Conservation (phyloP, 768 basidiomycete species). For the Collybia sp. region DNA sequence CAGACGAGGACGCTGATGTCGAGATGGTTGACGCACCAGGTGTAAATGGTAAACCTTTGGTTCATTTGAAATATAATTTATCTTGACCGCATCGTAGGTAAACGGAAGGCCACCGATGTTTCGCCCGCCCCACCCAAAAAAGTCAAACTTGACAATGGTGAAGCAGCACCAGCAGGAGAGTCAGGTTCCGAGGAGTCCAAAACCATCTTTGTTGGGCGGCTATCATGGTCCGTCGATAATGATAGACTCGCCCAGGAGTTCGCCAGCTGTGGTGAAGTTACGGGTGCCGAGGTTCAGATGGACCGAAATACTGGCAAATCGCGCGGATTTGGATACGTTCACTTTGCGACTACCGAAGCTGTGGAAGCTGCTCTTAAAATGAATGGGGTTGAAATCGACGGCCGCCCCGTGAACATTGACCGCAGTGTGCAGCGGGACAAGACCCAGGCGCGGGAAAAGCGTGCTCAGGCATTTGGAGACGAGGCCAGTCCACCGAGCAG, state of each 20-base stretch:
- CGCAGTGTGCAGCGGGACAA: constrained; percentile 63
- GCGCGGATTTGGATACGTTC: constrained; percentile 82
- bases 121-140: constrained; percentile 69
- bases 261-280: constrained; percentile 81
- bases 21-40: constrained; percentile 50
- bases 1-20: constrained; percentile 48
- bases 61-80: constrained; percentile 2
- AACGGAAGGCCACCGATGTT: constrained; percentile 78
- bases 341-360: constrained; percentile 65
- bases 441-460: constrained; percentile 53
- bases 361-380: constrained; percentile 78
- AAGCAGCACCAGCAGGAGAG: constrained; percentile 35
- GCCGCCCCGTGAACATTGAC: constrained; percentile 84
- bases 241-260: constrained; percentile 94
- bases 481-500: constrained; percentile 54
- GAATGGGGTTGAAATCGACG: constrained; percentile 89
- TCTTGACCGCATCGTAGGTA: constrained; percentile 33
- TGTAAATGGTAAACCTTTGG: constrained; percentile 31
- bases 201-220: constrained; percentile 85
- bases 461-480: constrained; percentile 78
- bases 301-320: constrained; percentile 80
- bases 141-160: constrained; percentile 64
- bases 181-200: constrained; percentile 46
- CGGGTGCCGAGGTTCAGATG: constrained; percentile 83
- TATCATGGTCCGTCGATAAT: constrained; percentile 97